Conservation (phyloP, 257 asterid species). For the Jacaranda copaia region DNA sequence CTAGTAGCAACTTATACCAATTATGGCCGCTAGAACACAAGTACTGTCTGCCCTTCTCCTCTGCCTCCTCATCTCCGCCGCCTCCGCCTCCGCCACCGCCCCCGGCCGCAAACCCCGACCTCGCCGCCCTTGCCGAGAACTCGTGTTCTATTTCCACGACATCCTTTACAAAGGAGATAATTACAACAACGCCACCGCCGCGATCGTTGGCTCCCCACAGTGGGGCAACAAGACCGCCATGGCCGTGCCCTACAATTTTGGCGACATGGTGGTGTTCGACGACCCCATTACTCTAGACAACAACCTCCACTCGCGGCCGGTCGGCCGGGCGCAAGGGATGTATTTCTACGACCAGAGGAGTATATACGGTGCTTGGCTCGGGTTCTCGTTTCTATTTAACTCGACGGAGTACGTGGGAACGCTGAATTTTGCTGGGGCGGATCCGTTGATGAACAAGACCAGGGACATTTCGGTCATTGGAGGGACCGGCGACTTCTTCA, state of each 20-base stretch:
- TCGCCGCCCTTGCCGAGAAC: conserved; percentile 28
- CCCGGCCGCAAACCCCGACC: conserved; percentile 5
- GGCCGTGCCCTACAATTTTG: conserved; percentile 52
- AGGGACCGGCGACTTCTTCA: conserved; percentile 88
- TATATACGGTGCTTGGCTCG: conserved; percentile 60
- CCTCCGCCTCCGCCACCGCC: conserved; percentile 2
- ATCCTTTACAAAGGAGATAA: conserved; percentile 67
- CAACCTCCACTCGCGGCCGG: conserved; percentile 67
- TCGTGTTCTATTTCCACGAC: conserved; percentile 68
- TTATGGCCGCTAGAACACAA: conserved; percentile 29
- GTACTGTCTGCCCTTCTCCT: conserved; percentile 11
- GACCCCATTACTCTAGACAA: conserved; percentile 81
- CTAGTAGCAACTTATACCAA: not conserved
- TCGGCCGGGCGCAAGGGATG: conserved; percentile 80
- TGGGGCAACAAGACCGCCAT: conserved; percentile 73
- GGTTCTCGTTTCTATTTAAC: conserved; percentile 68
- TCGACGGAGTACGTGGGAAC: conserved; percentile 61
- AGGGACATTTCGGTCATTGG: conserved; percentile 83
- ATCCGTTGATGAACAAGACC: conserved; percentile 69
- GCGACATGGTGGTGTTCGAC: conserved; percentile 69
- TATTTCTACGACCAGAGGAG: conserved; percentile 55
- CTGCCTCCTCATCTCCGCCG: conserved; percentile 24
- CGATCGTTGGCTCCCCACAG: conserved; percentile 61
- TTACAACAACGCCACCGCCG: conserved; percentile 60
- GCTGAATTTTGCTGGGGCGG: conserved; percentile 67